Conservation (phyloP, 2,329 filamentous ascomycete species). For the Cladosporium sp. region DNA sequence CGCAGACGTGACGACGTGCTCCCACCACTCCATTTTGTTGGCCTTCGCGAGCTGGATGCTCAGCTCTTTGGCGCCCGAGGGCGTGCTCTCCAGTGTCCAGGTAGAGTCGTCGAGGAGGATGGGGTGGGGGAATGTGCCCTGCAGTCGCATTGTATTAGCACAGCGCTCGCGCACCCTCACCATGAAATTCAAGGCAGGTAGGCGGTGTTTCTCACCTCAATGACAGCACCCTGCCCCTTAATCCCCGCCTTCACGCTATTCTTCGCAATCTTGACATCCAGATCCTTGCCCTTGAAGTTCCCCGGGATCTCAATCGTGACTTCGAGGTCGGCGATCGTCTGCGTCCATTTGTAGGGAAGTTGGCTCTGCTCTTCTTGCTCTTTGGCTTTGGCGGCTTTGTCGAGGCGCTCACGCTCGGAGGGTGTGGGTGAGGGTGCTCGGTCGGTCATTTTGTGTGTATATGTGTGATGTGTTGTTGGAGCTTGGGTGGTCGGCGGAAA, state of each 20-base stretch:
- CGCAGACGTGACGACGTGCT: conserved; percentile 81
- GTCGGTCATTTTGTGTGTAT: conserved; percentile 18
- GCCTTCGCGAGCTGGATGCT: conserved; percentile 90
- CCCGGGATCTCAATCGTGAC: conserved; percentile 75
- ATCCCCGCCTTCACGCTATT: conserved; percentile 74
- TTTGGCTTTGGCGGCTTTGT: conserved; percentile 64
- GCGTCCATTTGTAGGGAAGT: conserved; percentile 96
- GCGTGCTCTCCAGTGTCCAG: conserved; percentile 80
- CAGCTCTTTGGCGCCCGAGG: conserved; percentile 69
- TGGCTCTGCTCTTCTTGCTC: conserved; percentile 86
- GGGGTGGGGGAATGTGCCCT: conserved; percentile 83
- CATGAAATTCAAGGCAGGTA: neutral
- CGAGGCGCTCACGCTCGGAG: conserved; percentile 56
- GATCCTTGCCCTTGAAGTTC: conserved; percentile 80
- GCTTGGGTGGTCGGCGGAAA: neutral
- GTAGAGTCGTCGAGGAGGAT: conserved; percentile 85
- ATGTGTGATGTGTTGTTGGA: neutral
- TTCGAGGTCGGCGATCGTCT: conserved; percentile 87
- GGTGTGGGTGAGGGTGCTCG: conserved; percentile 50
- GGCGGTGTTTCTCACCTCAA: conserved; percentile 59
- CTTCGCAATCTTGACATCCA: conserved; percentile 82
- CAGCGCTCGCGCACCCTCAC: neutral
- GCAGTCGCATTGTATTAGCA: conserved; percentile 1
- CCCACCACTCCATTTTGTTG: conserved; percentile 99
- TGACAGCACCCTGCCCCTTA: conserved; percentile 84